phyloP scores from a whole-genome alignment of 768 basidiomycete species.

The Boletus barrowsii region DNA sequence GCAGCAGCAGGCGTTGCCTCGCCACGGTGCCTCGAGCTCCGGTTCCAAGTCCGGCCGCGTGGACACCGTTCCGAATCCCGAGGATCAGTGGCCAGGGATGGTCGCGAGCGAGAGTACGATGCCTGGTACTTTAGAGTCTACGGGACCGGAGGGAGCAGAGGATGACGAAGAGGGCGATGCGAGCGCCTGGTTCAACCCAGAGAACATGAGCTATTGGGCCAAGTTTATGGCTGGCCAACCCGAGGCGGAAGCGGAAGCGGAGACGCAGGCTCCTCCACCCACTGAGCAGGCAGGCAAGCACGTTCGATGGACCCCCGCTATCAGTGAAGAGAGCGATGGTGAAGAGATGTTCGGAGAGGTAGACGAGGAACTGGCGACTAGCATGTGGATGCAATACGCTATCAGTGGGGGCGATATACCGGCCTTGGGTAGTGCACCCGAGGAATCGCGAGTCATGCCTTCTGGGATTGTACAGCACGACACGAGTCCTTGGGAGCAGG shows the following conservation, averaged over 20 bases:
- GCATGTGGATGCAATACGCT: conserved; percentile 32
- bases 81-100: conserved; percentile 4
- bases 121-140: conserved; percentile 6
- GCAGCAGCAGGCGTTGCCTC: conserved; percentile 9
- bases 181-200: conserved; percentile 25
- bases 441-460: background rate
- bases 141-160: conserved; percentile 6
- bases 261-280: background rate
- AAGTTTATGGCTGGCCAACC: conserved; percentile 22
- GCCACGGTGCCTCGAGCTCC: conserved; percentile 3
- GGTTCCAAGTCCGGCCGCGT: conserved; percentile 11
- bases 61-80: conserved; percentile 14
- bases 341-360: conserved; percentile 18
- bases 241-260: conserved; percentile 1
- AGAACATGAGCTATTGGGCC: conserved; percentile 28
- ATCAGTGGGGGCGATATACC: conserved; percentile 26
- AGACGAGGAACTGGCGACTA: conserved; percentile 16
- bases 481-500: conserved; percentile 22
- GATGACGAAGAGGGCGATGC: conserved; percentile 19
- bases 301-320: conserved; percentile 24
- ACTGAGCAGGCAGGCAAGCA: conserved; percentile 18
- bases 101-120: background rate
- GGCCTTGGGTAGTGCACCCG: conserved; percentile 1
- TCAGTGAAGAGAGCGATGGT: conserved; percentile 19
- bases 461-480: conserved; percentile 6